These are phyloP conservation scores for Aspergillus tamarii DNA, from an alignment of 2,329 filamentous ascomycete species.

Conservation along the genomic window DNA sequence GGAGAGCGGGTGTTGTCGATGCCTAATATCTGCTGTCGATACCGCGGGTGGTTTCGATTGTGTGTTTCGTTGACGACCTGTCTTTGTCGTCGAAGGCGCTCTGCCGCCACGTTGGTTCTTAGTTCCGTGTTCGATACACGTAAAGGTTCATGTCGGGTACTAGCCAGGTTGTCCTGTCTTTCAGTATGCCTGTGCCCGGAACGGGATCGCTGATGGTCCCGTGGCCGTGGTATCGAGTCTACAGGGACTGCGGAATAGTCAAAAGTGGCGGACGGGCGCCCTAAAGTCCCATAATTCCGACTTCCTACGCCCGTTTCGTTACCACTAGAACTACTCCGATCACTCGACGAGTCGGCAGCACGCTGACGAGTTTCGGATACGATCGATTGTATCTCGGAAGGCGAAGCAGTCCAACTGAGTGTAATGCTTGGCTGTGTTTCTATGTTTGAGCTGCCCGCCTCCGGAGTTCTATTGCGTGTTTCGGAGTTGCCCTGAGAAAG, in stretches of 20 bases:
- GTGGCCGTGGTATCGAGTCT: slow-evolving; percentile 29
- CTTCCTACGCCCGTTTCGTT: slow-evolving; percentile 25
- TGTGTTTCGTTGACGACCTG: slow-evolving; percentile 40
- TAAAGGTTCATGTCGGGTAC: slow-evolving; percentile 32
- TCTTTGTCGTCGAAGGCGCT: slow-evolving; percentile 44
- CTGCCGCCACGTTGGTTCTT: slow-evolving; percentile 42
- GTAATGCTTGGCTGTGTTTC: slow-evolving; percentile 40
- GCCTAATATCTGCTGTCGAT: slow-evolving; percentile 37
- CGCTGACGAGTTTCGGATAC: slow-evolving; percentile 27
- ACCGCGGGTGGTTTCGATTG: slow-evolving; percentile 34
- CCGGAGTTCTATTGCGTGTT: slow-evolving; percentile 28
- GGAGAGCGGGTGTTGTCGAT: slow-evolving; percentile 41
- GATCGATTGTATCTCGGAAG: slow-evolving; percentile 40
- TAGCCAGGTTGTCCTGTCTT: slow-evolving; percentile 27
- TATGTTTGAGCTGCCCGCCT: slow-evolving; percentile 23
- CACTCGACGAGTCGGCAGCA: slow-evolving; percentile 24
- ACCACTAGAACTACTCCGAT: slow-evolving; percentile 24
- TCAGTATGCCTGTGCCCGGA: slow-evolving; percentile 40
- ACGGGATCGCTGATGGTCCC: slow-evolving; percentile 35
- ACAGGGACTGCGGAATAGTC: slow-evolving; percentile 24
- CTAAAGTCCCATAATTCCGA: slow-evolving; percentile 20
- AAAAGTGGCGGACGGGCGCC: slow-evolving; percentile 25
- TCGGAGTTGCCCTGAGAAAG: slow-evolving; percentile 39
- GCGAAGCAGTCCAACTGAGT: slow-evolving; percentile 46
- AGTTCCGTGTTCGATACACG: slow-evolving; percentile 38